Conservation (phyloP, 495 filamentous ascomycete genomes). For the Sordaria brevicollis region DNA sequence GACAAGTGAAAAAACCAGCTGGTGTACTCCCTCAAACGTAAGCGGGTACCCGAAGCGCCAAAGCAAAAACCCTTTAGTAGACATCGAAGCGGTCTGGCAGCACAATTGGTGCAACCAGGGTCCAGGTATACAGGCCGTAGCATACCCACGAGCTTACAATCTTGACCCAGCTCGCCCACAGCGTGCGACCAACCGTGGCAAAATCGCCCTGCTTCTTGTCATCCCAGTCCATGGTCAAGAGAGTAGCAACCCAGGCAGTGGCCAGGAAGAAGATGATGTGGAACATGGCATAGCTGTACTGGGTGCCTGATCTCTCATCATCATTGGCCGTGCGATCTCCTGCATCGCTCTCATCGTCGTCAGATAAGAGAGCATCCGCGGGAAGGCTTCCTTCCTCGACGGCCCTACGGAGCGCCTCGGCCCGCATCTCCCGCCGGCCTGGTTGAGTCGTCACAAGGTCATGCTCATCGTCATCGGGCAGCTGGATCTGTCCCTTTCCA, state of each 20-base stretch:
- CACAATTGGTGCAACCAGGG: constrained; percentile 72
- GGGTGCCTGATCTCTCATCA: constrained; percentile 78
- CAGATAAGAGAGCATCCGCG: constrained; percentile 77
- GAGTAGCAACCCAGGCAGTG: constrained; percentile 88
- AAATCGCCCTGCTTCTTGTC: constrained; percentile 57
- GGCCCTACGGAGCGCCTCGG: constrained; percentile 79
- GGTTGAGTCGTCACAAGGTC: constrained; percentile 87
- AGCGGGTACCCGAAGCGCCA: neutral
- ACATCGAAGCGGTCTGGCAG: constrained; percentile 77
- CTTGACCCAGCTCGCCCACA: constrained; percentile 99
- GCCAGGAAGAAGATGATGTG: constrained; percentile 96
- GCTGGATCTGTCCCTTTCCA: constrained; percentile 43
- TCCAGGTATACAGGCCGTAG: constrained; percentile 91
- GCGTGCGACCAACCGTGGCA: constrained; percentile 83
- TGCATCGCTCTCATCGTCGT: constrained; percentile 59
- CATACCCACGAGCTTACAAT: constrained; percentile 97
- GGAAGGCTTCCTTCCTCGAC: constrained; percentile 86
- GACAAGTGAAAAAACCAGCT: neutral
- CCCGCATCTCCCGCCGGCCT: constrained; percentile 78
- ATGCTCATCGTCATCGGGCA: constrained; percentile 60
- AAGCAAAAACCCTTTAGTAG: constrained; percentile 12
- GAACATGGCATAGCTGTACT: constrained; percentile 95
- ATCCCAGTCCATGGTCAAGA: constrained; percentile 77
- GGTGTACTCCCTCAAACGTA: neutral
- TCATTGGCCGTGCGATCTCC: constrained; percentile 57